Percentiles rank a stretch among this genome's conserved stretches.
These are phyloP conservation scores for Rhynchospora pubera DNA, from an alignment of 176 grass and related monocot genomes.

Conservation along the genomic window DNA sequence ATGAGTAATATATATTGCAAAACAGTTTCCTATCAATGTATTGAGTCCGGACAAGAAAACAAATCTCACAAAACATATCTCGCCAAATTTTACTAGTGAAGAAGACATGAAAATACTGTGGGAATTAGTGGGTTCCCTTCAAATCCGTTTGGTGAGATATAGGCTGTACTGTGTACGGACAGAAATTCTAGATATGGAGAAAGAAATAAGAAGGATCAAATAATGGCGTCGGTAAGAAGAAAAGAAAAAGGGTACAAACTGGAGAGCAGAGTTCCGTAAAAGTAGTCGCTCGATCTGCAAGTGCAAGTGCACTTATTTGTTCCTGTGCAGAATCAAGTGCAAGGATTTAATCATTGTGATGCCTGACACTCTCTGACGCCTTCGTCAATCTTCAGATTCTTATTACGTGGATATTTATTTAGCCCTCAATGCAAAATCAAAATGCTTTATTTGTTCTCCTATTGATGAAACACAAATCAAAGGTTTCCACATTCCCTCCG, in stretches of 20 bases:
- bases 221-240: not conserved
- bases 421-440: too few species aligned
- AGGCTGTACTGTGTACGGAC: not conserved
- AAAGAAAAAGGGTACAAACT: not conserved
- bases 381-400: not conserved
- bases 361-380: conserved; percentile 1
- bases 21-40: not conserved
- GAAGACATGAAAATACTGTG: not conserved
- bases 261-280: not conserved
- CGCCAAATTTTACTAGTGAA: not conserved
- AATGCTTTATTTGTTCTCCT: too few species aligned
- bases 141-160: not conserved
- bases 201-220: not conserved
- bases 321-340: not conserved
- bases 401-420: too few species aligned
- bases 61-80: too few species aligned
- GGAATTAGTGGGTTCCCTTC: not conserved
- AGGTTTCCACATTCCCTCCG: too few species aligned
- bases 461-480: too few species aligned
- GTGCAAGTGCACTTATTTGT: not conserved
- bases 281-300: not conserved
- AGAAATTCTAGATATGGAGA: not conserved
- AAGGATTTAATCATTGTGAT: conserved; percentile 20
- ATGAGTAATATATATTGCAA: too few species aligned
- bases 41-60: not conserved